phyloP scores from a whole-genome alignment of 108 stramenopile species.

The Cylindrotheca fusiformis region DNA sequence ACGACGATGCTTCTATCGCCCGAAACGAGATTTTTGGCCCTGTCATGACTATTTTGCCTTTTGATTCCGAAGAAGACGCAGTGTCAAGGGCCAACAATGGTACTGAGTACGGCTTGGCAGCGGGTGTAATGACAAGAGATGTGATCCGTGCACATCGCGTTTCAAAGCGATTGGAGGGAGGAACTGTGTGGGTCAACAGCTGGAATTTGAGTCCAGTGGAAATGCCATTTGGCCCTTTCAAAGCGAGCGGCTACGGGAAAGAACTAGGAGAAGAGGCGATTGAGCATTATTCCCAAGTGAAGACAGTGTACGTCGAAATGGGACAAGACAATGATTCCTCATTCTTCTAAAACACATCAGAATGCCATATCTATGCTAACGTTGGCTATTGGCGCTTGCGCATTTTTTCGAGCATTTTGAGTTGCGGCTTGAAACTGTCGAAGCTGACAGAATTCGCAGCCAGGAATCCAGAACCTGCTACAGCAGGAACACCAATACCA shows the following conservation, averaged over 20 bases:
- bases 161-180: slow-evolving; percentile 46
- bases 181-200: slow-evolving; percentile 68
- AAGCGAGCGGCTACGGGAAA: slow-evolving; percentile 60
- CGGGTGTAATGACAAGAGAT: slow-evolving; percentile 66
- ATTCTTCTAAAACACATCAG: background rate
- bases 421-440: slow-evolving; percentile 51
- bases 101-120: slow-evolving; percentile 71
- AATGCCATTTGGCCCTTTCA: slow-evolving; percentile 56
- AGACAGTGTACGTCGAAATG: slow-evolving; percentile 53
- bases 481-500: slow-evolving; percentile 91
- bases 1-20: slow-evolving; percentile 52
- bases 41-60: slow-evolving; percentile 58
- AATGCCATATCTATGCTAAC: background rate
- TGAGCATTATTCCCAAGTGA: slow-evolving; percentile 42
- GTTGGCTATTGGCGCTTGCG: slow-evolving; percentile 3
- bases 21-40: slow-evolving; percentile 65
- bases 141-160: slow-evolving; percentile 55
- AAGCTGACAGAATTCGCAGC: slow-evolving; percentile 75
- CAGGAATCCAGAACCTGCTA: slow-evolving; percentile 84
- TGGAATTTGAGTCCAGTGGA: slow-evolving; percentile 55
- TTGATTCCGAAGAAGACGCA: slow-evolving; percentile 63
- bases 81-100: slow-evolving; percentile 63
- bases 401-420: slow-evolving; percentile 41
- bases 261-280: slow-evolving; percentile 54
- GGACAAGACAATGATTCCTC: background rate